Conservation (phyloP, 2,329 filamentous ascomycete species). For the Rutstroemia sp. region DNA sequence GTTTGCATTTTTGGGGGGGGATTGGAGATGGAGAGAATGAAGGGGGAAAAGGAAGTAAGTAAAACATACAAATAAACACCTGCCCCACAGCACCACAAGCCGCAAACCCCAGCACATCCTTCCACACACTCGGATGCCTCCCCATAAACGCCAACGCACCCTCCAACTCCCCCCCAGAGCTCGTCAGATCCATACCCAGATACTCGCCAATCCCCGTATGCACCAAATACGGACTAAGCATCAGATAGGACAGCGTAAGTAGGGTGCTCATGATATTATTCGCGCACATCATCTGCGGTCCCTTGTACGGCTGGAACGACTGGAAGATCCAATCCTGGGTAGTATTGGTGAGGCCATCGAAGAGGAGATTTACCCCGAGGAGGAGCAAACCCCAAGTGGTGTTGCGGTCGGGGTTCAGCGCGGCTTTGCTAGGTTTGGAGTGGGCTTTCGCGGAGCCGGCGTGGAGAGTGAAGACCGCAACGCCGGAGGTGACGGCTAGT, state of each 20-base stretch:
- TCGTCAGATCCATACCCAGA: constrained; percentile 56
- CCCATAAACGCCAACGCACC: constrained; percentile 76
- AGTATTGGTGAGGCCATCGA: constrained; percentile 92
- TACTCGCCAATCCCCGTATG: constrained; percentile 56
- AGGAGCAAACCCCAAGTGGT: constrained; percentile 75
- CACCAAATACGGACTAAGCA: constrained; percentile 74
- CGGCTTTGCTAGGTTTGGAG: constrained; percentile 34
- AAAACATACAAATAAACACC: constrained; percentile 76
- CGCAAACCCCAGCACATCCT: constrained; percentile 84
- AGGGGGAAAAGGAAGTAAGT: background rate
- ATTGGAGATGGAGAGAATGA: background rate
- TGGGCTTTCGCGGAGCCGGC: constrained; percentile 57
- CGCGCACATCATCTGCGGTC: constrained; percentile 99
- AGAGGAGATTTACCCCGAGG: constrained; percentile 81
- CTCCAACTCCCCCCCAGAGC: constrained; percentile 61
- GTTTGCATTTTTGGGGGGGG: background rate
- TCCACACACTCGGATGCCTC: constrained; percentile 72
- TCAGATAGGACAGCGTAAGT: constrained; percentile 69
- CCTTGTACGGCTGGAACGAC: constrained; percentile 71
- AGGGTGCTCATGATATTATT: constrained; percentile 83
- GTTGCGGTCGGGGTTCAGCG: constrained; percentile 45
- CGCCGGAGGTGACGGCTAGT: constrained; percentile 79
- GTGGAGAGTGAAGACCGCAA: constrained; percentile 92
- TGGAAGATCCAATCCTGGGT: constrained; percentile 93
- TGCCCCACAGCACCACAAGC: constrained; percentile 88